These are phyloP conservation scores for Acanthamoeba triangularis DNA, from an alignment of 208 protist genomes.

Conservation along the genomic window DNA sequence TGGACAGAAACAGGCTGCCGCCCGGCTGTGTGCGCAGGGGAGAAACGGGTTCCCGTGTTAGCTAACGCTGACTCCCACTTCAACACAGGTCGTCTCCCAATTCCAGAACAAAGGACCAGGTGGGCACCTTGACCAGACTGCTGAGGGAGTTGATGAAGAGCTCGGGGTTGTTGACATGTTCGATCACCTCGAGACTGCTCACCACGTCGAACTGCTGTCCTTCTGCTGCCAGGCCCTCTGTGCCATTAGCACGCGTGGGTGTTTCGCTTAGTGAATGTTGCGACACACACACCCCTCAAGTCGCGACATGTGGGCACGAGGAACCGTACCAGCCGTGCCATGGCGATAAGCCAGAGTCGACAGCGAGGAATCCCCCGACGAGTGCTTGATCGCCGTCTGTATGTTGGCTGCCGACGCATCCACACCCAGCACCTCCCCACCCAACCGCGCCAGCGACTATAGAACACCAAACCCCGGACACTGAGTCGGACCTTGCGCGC, in stretches of 20 bases:
- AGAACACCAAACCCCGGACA: no score
- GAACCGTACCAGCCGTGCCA: constrained; percentile 2
- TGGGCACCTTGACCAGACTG: constrained; percentile 89
- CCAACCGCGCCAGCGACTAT: constrained; percentile 92
- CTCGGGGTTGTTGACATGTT: constrained; percentile 95
- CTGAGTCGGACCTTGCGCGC: no score
- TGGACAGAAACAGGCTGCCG: constrained; percentile 94
- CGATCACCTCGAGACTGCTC: constrained; percentile 95
- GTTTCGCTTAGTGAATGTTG: constrained; percentile 78
- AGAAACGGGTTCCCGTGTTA: no score
- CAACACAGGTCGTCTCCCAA: not conserved
- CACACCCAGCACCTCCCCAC: constrained; percentile 94
- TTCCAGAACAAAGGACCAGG: not conserved
- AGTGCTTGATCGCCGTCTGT: constrained; percentile 90
- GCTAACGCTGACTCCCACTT: not conserved
- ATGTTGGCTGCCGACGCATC: constrained; percentile 95
- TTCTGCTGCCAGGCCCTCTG: constrained; percentile 83
- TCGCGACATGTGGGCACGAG: not conserved
- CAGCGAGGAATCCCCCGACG: constrained; percentile 83
- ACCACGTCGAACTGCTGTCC: constrained; percentile 94
- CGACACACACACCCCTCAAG: no score
- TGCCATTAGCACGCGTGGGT: not conserved
- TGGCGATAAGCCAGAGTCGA: constrained; percentile 70
- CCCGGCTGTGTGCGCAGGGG: constrained; percentile 83
- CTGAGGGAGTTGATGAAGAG: constrained; percentile 93